Percentiles rank a stretch among this genome's conserved stretches.
Evolutionary conservation across 164 flowering plant genomes (phyloP).

Genomic region (Stephania cephalantha): DNA sequence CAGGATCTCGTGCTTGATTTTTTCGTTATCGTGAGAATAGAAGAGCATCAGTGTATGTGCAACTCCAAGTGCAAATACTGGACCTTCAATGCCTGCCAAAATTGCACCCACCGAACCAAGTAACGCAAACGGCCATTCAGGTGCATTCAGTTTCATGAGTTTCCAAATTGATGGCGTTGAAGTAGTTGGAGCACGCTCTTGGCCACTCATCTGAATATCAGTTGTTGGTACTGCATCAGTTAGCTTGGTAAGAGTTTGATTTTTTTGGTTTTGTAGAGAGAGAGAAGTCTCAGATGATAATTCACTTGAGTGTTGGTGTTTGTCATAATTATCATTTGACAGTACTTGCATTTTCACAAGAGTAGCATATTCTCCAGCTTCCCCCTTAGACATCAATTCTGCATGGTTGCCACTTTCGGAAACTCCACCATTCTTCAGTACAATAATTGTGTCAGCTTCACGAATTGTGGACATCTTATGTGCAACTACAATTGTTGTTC

Average conservation of each 20-base stretch:
- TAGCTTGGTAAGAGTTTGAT: constrained; percentile 13
- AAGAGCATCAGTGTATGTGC: constrained; percentile 47
- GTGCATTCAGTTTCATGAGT: constrained; percentile 44
- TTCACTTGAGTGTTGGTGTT: constrained; percentile 10
- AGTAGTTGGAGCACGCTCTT: constrained; percentile 1
- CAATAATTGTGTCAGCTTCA: constrained; percentile 41
- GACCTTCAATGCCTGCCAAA: constrained; percentile 62
- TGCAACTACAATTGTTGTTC: constrained; percentile 58
- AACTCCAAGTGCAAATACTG: constrained; percentile 66
- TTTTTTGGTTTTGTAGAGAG: constrained; percentile 17
- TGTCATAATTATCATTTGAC: constrained; percentile 10
- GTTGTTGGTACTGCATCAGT: constrained; percentile 1
- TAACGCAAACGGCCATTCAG: constrained; percentile 68
- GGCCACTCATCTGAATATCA: constrained; percentile 15
- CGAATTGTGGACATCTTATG: constrained; percentile 55
- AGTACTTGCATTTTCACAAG: constrained; percentile 51
- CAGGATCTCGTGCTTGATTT: constrained; percentile 41
- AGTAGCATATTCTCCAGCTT: constrained; percentile 49
- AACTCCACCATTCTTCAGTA: constrained; percentile 51
- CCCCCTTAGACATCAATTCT: constrained; percentile 39
- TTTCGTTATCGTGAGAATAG: constrained; percentile 34
- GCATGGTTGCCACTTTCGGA: constrained; percentile 56
- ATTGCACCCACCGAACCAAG: constrained; percentile 68
- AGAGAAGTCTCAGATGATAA: constrained; percentile 15
- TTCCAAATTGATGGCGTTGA: constrained; percentile 43